These are phyloP conservation scores for Lepiota brunneoincarnata DNA, from an alignment of 768 basidiomycete genomes.

Conservation along the genomic window DNA sequence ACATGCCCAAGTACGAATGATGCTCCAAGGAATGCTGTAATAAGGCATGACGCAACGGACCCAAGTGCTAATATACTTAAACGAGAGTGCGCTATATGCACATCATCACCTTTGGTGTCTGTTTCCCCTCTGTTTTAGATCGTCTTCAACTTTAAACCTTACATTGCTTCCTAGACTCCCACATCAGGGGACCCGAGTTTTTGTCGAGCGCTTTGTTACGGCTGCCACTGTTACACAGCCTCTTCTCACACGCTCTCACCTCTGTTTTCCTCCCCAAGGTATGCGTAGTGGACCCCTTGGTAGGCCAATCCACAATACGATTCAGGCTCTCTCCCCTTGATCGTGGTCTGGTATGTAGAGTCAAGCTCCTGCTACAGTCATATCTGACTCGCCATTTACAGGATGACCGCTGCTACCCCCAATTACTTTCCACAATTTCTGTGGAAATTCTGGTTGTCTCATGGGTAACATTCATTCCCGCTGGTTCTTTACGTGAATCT, in stretches of 20 bases:
- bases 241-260: slow-evolving; percentile 1
- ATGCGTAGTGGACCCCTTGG: slow-evolving; percentile 2
- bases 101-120: too few species aligned
- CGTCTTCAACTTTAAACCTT: too few species aligned
- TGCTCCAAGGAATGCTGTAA: too few species aligned
- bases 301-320: background rate
- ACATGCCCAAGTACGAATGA: too few species aligned
- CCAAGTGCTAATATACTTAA: too few species aligned
- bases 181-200: background rate
- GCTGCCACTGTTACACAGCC: background rate
- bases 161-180: too few species aligned
- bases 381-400: background rate
- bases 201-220: background rate
- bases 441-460: slow-evolving; percentile 46
- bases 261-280: background rate
- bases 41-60: too few species aligned
- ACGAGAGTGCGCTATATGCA: too few species aligned
- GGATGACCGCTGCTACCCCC: slow-evolving; percentile 17
- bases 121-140: too few species aligned
- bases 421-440: slow-evolving; percentile 43
- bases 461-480: slow-evolving; percentile 18
- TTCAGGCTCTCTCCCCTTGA: background rate
- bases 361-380: background rate
- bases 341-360: slow-evolving; percentile 1
- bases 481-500: background rate